These are phyloP conservation scores for Sistotremastrum niveocremeum DNA, from an alignment of 768 basidiomycete genomes.

Conservation along the genomic window DNA sequence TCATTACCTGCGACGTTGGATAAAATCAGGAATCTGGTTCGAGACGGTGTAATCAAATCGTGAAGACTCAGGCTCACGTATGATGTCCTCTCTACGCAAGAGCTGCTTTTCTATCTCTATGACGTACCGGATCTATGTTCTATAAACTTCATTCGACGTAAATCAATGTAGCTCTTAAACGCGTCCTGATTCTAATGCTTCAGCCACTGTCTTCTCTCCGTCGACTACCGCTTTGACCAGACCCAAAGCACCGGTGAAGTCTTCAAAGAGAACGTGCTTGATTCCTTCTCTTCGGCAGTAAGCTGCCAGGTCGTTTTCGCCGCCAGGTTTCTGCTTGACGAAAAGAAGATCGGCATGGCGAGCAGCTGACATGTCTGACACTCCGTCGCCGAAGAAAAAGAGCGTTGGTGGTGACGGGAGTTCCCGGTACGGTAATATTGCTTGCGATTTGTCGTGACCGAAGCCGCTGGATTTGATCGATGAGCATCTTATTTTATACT, in stretches of 20 bases:
- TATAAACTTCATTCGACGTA: no score
- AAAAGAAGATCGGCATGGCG: constrained; percentile 89
- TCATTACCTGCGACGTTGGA: no score
- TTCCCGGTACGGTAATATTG: constrained; percentile 81
- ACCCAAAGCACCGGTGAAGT: constrained; percentile 50
- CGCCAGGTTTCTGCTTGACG: constrained; percentile 66
- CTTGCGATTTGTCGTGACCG: constrained; percentile 94
- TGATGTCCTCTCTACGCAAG: no score
- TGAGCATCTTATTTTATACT: neutral
- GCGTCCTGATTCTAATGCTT: constrained; percentile 24
- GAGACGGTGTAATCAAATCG: no score
- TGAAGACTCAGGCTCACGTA: no score
- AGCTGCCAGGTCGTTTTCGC: constrained; percentile 74
- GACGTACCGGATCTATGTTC: no score
- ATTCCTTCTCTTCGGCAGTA: constrained; percentile 76
- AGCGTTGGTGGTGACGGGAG: constrained; percentile 59
- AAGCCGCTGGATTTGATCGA: constrained; percentile 39
- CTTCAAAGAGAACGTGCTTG: constrained; percentile 60
- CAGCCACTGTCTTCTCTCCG: constrained; percentile 45
- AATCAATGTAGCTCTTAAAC: neutral
- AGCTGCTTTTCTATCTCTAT: no score
- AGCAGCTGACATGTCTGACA: constrained; percentile 94
- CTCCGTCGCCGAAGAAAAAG: constrained; percentile 98
- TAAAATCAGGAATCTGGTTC: no score
- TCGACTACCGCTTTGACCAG: constrained; percentile 57